Base-by-base conservation (phyloP, 495 filamentous ascomycete species). In the Aspergillus nidulans region DNA sequence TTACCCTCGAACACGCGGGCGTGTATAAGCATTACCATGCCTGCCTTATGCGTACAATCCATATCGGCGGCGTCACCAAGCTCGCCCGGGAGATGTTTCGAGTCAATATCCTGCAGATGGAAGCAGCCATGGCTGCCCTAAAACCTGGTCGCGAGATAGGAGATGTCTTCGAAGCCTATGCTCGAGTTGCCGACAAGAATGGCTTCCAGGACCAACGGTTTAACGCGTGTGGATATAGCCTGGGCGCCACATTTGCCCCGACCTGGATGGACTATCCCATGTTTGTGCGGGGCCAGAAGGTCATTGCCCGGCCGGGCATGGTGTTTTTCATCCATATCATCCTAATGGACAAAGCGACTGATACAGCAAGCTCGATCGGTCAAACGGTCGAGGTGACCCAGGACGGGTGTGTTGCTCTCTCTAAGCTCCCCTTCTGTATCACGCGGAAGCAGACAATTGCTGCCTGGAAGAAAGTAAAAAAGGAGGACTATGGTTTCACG, bases 211-310 rank as follows among this genome's bases (percentile, higher is more conserved):
- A 65, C 46, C 60, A 65, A 39, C 56, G 60, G n/a, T 63, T 65
- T 38, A 65, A 60, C 34, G 45, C 43, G 13, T 65, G 60, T 19
- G 60, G 63, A 15, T 65, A 65, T 24, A 60, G 56, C 26, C 23
- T 65, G 16, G 60, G 63, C 12, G 60, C 60, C 1, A 65, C 63
- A 2, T 65, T 65, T 34, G 40, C 60, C 0, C 63, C 63, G 15
- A 65, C 60, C 1, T 65, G 60, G 63, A 65, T 65, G 60, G 63
- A 65, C 40, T 65, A 58, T 36, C 63, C 60, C 21, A 65, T 65
- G 60, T 65, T 65, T 44, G 60, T 65, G 15, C 56, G 60, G 0
- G 57, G 63, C 4, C 57, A 65, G 47, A 47, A 60, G 8, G 60
- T 65, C 1, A 46, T 65, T 9, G 60, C 57, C 12, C 19, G 56